phyloP scores from a whole-genome alignment of 2,329 filamentous ascomycete species.

The Claviceps purpurea region DNA sequence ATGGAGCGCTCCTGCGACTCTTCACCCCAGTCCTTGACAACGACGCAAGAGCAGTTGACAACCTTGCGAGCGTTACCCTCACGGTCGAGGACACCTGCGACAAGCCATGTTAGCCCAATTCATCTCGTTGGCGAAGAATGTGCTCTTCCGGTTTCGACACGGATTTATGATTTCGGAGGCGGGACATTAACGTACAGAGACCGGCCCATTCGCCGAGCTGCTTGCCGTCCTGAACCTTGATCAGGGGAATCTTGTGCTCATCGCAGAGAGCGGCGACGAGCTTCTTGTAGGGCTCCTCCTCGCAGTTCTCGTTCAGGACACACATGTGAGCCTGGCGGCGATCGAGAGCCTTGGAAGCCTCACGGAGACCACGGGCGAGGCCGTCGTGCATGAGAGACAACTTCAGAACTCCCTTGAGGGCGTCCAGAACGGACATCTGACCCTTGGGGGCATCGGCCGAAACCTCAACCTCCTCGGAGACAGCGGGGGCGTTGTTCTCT shows the following conservation, averaged over 20 bases:
- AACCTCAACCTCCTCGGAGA: slow-evolving; percentile 84
- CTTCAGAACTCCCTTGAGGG: slow-evolving; percentile 97
- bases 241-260: slow-evolving; percentile 99
- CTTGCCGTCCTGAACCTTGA: slow-evolving; percentile 99
- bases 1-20: slow-evolving; percentile 98
- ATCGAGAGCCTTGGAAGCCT: slow-evolving; percentile 97
- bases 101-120: slow-evolving; percentile 16
- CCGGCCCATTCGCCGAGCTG: slow-evolving; percentile 99
- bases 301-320: slow-evolving; percentile 98
- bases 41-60: slow-evolving; percentile 99
- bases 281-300: slow-evolving; percentile 99
- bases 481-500: slow-evolving; percentile 86
- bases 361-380: slow-evolving; percentile 93
- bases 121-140: not conserved
- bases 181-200: slow-evolving; percentile 62
- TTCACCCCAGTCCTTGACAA: slow-evolving; percentile 99
- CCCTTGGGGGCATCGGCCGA: slow-evolving; percentile 81
- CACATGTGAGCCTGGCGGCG: slow-evolving; percentile 99
- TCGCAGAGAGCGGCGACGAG: slow-evolving; percentile 96
- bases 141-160: no score
- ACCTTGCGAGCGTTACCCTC: slow-evolving; percentile 99
- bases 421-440: slow-evolving; percentile 96
- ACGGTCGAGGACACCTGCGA: slow-evolving; percentile 88
- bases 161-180: no score
- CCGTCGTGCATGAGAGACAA: slow-evolving; percentile 99